These are phyloP conservation scores for Aphanocladium album DNA, from an alignment of 2,329 filamentous ascomycete species.

Conservation along the genomic window DNA sequence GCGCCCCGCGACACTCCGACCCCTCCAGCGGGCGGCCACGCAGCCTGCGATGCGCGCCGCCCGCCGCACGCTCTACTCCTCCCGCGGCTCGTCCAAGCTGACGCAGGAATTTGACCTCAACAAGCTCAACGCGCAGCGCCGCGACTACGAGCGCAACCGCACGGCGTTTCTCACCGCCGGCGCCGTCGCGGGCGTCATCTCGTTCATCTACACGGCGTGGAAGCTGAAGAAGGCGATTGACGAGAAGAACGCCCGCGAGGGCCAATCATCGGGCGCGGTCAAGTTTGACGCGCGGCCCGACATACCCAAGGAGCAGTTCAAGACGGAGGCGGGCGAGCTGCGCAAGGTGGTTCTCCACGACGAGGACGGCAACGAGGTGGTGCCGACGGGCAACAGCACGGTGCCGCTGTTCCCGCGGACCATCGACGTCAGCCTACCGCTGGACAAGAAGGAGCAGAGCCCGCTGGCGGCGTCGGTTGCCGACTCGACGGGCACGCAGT, in stretches of 20 bases:
- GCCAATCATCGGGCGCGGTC: conserved; percentile 33
- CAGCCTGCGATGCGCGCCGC: conserved; percentile 14
- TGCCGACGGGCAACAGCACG: conserved; percentile 76
- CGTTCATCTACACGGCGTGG: conserved; percentile 47
- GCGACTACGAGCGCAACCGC: conserved; percentile 47
- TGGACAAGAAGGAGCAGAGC: conserved; percentile 19
- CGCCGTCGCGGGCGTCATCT: conserved; percentile 43
- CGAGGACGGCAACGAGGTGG: conserved; percentile 65
- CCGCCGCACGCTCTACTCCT: conserved; percentile 27
- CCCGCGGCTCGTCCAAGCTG: conserved; percentile 28
- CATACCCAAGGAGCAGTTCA: conserved; percentile 42
- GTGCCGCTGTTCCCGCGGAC: conserved; percentile 74
- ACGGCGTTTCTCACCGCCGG: conserved; percentile 49
- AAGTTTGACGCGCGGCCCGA: conserved; percentile 30
- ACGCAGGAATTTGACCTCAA: conserved; percentile 47
- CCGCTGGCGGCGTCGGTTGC: conserved; percentile 34
- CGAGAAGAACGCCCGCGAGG: conserved; percentile 28
- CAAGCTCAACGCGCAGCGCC: conserved; percentile 40
- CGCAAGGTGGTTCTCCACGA: conserved; percentile 60
- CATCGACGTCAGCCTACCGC: conserved; percentile 53
- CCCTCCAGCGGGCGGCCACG: conserved; percentile 19
- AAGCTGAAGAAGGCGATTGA: conserved; percentile 43
- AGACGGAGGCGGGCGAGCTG: conserved; percentile 43
- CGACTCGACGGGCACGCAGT: conserved; percentile 55
- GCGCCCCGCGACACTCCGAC: conserved; percentile 22